A percentile compares a stretch with the other conserved stretches of the same genome.
phyloP scores from a whole-genome alignment of 2,329 filamentous ascomycete species.

The Pseudocercospora ulei region DNA sequence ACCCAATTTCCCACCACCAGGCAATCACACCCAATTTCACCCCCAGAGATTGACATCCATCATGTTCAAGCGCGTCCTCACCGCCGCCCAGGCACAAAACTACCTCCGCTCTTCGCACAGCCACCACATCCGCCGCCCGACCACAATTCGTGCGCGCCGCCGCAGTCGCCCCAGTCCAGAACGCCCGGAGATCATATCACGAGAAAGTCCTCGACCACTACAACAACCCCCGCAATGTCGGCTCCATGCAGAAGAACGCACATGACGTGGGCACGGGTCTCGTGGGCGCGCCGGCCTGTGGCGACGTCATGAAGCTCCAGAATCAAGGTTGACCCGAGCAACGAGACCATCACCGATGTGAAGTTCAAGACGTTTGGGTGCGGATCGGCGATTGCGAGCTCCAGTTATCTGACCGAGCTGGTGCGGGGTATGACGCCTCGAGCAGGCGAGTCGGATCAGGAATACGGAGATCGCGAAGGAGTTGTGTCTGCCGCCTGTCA shows the following conservation, averaged over 20 bases:
- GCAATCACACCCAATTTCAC: too few species aligned
- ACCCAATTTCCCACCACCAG: too few species aligned
- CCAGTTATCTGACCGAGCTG: slow-evolving; percentile 86
- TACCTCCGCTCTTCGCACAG: slow-evolving; percentile 43
- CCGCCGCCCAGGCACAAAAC: slow-evolving; percentile 47
- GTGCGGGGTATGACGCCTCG: slow-evolving; percentile 92
- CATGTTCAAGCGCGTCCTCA: slow-evolving; percentile 52
- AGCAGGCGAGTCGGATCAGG: slow-evolving; percentile 83
- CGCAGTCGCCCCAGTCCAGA: slow-evolving; percentile 37
- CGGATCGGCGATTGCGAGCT: slow-evolving; percentile 86
- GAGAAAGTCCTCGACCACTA: slow-evolving; percentile 75
- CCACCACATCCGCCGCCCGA: slow-evolving; percentile 42
- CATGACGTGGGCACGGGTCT: slow-evolving; percentile 80
- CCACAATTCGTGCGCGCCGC: slow-evolving; percentile 38
- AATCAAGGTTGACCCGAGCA: slow-evolving; percentile 82
- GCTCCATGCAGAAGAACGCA: slow-evolving; percentile 69
- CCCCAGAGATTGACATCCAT: too few species aligned
- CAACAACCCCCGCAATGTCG: slow-evolving; percentile 67
- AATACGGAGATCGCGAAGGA: slow-evolving; percentile 99
- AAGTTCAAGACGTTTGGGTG: slow-evolving; percentile 98
- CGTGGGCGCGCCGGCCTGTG: slow-evolving; percentile 80
- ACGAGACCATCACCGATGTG: slow-evolving; percentile 82
- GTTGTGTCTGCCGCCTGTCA: slow-evolving; percentile 77
- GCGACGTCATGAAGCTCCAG: slow-evolving; percentile 89
- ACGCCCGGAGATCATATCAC: slow-evolving; percentile 48